These are phyloP conservation scores for Ceratobasidium sp. DNA, from an alignment of 1,284 basidiomycete genomes.

Conservation along the genomic window DNA sequence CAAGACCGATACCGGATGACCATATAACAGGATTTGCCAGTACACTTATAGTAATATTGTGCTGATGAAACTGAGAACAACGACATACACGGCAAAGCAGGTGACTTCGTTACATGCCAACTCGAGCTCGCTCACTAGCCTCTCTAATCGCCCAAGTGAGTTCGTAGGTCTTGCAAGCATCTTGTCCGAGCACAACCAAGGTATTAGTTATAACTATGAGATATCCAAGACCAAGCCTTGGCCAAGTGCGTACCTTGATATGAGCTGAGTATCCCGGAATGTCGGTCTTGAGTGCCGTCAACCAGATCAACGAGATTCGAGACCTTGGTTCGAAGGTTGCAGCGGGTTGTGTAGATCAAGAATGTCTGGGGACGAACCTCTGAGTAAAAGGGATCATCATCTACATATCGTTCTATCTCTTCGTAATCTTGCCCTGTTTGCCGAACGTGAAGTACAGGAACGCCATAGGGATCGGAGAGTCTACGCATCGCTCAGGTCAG, in stretches of 20 bases:
- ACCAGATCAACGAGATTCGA: slow-evolving; percentile 87
- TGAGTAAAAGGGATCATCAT: slow-evolving; percentile 94
- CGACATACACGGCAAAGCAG: neutral
- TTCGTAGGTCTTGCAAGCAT: slow-evolving; percentile 89
- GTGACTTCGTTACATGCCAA: neutral
- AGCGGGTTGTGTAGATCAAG: neutral
- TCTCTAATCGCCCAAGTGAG: slow-evolving; percentile 89
- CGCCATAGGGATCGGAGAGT: slow-evolving; percentile 59
- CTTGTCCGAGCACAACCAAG: slow-evolving; percentile 58
- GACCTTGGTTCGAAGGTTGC: slow-evolving; percentile 60
- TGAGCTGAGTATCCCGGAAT: slow-evolving; percentile 77
- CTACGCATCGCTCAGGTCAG: slow-evolving; percentile 7
- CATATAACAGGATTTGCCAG: too few relatives aligned
- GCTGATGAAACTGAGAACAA: too few relatives aligned
- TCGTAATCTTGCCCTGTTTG: slow-evolving; percentile 88
- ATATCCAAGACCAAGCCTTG: neutral
- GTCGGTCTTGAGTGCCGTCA: slow-evolving; percentile 72
- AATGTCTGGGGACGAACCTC: slow-evolving; percentile 62
- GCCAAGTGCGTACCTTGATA: slow-evolving; percentile 72
- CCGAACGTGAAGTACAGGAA: slow-evolving; percentile 86
- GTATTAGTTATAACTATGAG: too few relatives aligned
- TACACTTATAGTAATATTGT: too few relatives aligned
- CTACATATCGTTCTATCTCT: slow-evolving; percentile 78
- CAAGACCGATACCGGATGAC: too few relatives aligned
- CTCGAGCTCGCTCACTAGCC: slow-evolving; percentile 69